These are phyloP conservation scores for barrel medic (Medicago truncatula) DNA, from an alignment of 306 rosid species.

Conservation along the genomic window DNA sequence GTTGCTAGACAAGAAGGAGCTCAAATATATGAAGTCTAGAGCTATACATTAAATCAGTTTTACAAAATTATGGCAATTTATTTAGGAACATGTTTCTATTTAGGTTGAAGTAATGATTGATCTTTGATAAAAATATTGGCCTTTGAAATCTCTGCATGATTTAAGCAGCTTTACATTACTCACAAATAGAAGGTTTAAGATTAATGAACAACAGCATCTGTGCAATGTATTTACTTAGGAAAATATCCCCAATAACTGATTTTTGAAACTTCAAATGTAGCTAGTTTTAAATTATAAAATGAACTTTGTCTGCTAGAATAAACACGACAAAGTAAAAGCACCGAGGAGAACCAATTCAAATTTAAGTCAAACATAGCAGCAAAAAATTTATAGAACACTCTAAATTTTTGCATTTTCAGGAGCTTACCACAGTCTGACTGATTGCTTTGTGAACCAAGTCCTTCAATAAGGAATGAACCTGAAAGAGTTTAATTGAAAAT, in stretches of 20 bases:
- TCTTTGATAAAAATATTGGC: neutral
- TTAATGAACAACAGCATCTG: neutral
- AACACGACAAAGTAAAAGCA: neutral
- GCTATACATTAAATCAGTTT: neutral
- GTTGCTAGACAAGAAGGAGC: neutral
- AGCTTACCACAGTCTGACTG: conserved; percentile 75
- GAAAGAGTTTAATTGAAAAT: conserved; percentile 41
- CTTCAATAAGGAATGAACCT: conserved; percentile 79
- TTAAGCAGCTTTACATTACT: neutral
- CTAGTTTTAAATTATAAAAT: neutral
- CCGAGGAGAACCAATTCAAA: neutral
- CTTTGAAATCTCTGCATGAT: neutral
- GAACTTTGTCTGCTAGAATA: neutral
- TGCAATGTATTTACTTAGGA: neutral
- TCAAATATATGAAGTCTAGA: neutral
- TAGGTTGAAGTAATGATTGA: neutral
- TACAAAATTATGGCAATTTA: neutral
- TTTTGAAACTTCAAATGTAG: neutral
- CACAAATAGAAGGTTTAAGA: neutral
- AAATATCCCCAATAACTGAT: neutral
- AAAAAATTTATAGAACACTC: conserved; percentile 8
- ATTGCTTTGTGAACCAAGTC: conserved; percentile 85
- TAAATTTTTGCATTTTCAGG: conserved; percentile 22
- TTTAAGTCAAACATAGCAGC: neutral
- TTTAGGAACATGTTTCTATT: neutral